Base-by-base conservation (phyloP, 1,284 basidiomycete genomes). In the Trichosporon sp. region DNA sequence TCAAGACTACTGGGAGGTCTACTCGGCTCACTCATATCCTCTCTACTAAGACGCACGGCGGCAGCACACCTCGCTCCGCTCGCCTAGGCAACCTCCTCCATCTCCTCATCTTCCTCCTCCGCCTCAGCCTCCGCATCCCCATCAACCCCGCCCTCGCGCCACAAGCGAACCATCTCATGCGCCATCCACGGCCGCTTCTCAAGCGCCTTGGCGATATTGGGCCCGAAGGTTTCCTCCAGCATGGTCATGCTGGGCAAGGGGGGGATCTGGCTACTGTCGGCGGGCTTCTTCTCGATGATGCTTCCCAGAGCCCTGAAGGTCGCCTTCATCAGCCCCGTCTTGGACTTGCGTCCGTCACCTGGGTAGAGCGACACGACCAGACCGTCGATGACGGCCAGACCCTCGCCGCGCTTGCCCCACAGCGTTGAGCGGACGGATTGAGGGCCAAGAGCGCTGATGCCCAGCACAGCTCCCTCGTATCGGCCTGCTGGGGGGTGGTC, bases 391-490 rank as follows among this genome's bases (percentile, higher is more conserved):
- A 73, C 67, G 16, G 35, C 56, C 43, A 82, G 69, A 4, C 72
- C 72, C 38, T 78, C 76, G 7, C 78, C 79, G 12, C 74, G 71
- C 10, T 71, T 61, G 7, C 80, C 81, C 78, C 81, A 82, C 2
- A 96, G 84, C 0, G 91, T 92, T 77, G 92, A 90, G 54, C 90
- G 84, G 1, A 96, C 89, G 1, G 92, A 93, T 74, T 92, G 91
- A 76, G 91, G 90, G 0, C 93, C 93, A 3, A 96, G 89, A 7
- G 90, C 92, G 32, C 91, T 87, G 35, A 96, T 86, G 12, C 93
- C 94, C 0, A 92, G 89, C 31, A 96, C 89, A 0, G 94, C 93
- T 54, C 94, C 94, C 82, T 92, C 92, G 69, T 91, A 88, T 12
- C 91, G 92, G 5, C 91, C 93, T 35, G 87, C 88, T 19, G 80